Evolutionary conservation across 768 basidiomycete genomes (phyloP).

Genomic region (Inosperma sp.): DNA sequence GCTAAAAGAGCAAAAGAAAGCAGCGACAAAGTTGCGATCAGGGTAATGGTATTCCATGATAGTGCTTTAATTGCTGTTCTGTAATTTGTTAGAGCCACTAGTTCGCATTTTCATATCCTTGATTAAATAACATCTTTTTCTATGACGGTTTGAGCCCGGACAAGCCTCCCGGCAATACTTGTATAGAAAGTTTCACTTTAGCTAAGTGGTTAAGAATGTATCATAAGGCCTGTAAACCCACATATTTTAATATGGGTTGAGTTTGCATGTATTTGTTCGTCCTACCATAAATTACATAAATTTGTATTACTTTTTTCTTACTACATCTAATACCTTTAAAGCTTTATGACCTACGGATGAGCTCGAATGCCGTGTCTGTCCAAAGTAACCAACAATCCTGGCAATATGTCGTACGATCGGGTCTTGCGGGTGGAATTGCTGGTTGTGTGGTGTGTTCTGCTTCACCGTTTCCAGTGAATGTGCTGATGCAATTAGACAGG

Average conservation of each 20-base stretch:
- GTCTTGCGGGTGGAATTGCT: constrained; percentile 89
- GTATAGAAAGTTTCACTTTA: no score
- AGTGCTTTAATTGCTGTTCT: constrained; percentile 6
- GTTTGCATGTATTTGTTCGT: no score
- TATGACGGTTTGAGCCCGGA: no score
- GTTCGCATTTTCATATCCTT: no score
- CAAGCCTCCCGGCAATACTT: no score
- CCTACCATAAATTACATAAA: no score
- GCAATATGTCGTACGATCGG: constrained; percentile 69
- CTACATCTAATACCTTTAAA: constrained; percentile 12
- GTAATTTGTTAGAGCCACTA: constrained; percentile 4
- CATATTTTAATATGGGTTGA: no score
- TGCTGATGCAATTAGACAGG: constrained; percentile 43
- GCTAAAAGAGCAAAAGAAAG: constrained; percentile 78
- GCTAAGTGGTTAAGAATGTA: no score
- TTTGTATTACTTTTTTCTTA: no score
- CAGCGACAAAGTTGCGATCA: constrained; percentile 34
- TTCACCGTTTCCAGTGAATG: constrained; percentile 11
- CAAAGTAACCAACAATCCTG: constrained; percentile 51
- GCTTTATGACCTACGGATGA: constrained; percentile 47
- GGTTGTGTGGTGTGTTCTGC: constrained; percentile 77
- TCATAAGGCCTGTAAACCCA: no score
- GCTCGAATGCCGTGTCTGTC: constrained; percentile 48
- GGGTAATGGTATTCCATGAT: constrained; percentile 15
- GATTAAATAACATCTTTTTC: no score